Conservation (phyloP, 306 rosid genomes). For the Begonia fuchsioides region DNA sequence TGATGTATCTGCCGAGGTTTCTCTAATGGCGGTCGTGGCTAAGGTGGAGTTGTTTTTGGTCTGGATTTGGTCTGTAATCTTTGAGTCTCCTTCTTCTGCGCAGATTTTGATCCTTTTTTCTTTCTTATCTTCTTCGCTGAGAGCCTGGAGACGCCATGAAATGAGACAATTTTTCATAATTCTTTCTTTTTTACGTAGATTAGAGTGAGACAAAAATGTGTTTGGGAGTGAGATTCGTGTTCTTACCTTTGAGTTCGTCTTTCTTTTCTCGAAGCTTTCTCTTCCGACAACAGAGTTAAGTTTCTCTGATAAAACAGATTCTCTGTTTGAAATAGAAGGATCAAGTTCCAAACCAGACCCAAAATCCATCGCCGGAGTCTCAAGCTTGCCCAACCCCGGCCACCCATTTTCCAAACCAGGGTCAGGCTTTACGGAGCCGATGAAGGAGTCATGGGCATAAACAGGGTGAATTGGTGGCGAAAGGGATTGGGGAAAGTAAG, state of each 20-base stretch:
- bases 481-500: slow-evolving; percentile 17
- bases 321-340: too few relatives aligned
- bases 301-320: slow-evolving; percentile 17
- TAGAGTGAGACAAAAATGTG: too few relatives aligned
- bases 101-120: slow-evolving; percentile 45
- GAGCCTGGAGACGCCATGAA: slow-evolving; percentile 30
- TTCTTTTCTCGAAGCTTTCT: slow-evolving; percentile 52
- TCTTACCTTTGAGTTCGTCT: slow-evolving; percentile 40
- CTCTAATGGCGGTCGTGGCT: slow-evolving; percentile 21
- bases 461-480: slow-evolving; percentile 7
- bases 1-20: slow-evolving; percentile 37
- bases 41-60: slow-evolving; percentile 17
- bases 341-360: slow-evolving; percentile 20
- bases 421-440: too few relatives aligned
- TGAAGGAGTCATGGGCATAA: slow-evolving; percentile 7
- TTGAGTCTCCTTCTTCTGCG: slow-evolving; percentile 58
- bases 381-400: slow-evolving; percentile 24
- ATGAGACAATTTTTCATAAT: too few relatives aligned
- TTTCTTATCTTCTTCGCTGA: slow-evolving; percentile 25
- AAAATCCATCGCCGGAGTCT: slow-evolving; percentile 9
- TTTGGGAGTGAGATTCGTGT: too few relatives aligned
- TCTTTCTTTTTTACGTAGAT: too few relatives aligned
- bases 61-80: slow-evolving; percentile 31
- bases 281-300: slow-evolving; percentile 17
- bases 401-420: slow-evolving; percentile 36